Evolutionary conservation across 352 stramenopile genomes (phyloP), one percentile per base, ranked within the genome.

Genomic region (Pythium vanterpoolii): DNA sequence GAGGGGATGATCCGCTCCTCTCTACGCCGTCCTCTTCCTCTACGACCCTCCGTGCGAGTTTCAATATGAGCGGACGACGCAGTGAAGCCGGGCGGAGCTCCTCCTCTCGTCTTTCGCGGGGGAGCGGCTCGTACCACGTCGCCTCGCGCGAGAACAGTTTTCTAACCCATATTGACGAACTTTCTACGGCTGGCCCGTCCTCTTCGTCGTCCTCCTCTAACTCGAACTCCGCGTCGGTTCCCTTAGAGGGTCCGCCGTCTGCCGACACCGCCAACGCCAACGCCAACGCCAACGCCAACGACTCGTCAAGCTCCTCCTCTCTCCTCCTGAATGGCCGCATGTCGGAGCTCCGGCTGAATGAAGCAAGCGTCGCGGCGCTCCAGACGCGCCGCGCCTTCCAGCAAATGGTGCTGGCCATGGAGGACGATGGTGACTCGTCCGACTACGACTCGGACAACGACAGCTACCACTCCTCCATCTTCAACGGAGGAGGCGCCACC

Each of bases 361-460:
- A 90, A 39, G 74, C 74, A 27, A 86, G 66, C 60, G 71, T 93
- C 3, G 81, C 83, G 18, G 82, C 78, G 8, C 56, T 91, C 49
- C 83, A 93, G 69, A 91, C 83, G 34, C 81, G 83, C 0, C 83
- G 83, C 26, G 83, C 81, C 11, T 87, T 93, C 60, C 83, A 93
- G 62, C 83, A 91, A 58, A 91, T 93, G 83, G 77, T 89, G 53
- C 72, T 93, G n/a, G 77, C 81, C 3, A 77, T 90, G 57, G 81
- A 90, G 48, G 83, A 93, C 57, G 79, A 87, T 18, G 38, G 24
- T 16, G 50, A 47, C 38, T 49, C 38, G 23, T 42, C 28, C 18
- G 64, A 85, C 49, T 70, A 88, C 27, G 79, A 90, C 55, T 89
- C 76, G 30, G 80, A 90, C 30, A 72, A 55, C 23, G 74, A 79